These are phyloP conservation scores for Kwoniella botswanensis DNA, from an alignment of 768 basidiomycete genomes.

Conservation along the genomic window DNA sequence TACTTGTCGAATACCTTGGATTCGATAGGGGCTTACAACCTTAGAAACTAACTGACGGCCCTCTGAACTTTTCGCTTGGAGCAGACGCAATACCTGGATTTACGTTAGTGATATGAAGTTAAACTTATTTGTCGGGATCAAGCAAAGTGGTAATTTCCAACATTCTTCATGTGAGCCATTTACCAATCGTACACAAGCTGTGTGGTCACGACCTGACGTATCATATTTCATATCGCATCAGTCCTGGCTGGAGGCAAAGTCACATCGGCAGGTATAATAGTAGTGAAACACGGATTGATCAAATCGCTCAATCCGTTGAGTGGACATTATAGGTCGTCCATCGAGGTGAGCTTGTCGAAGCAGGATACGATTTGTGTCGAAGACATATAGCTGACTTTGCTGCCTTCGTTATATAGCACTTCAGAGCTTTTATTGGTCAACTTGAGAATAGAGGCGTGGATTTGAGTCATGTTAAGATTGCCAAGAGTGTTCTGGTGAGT, in stretches of 20 bases:
- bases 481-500: conserved; percentile 65
- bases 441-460: conserved; percentile 66
- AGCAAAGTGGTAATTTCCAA: conserved; percentile 69
- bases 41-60: not conserved
- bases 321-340: conserved; percentile 71
- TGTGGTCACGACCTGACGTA: too few species aligned
- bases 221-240: too few species aligned
- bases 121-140: conserved; percentile 73
- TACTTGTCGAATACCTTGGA: not conserved
- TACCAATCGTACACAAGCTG: too few species aligned
- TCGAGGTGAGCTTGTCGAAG: conserved; percentile 60
- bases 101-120: conserved; percentile 66
- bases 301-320: conserved; percentile 69
- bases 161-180: conserved; percentile 64
- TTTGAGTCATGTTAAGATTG: conserved; percentile 67
- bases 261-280: conserved; percentile 70
- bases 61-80: conserved; percentile 24
- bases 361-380: not conserved
- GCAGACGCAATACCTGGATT: conserved; percentile 69
- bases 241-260: conserved; percentile 61
- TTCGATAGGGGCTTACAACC: not conserved
- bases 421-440: conserved; percentile 65
- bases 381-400: not conserved
- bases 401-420: conserved; percentile 62
- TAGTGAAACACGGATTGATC: conserved; percentile 68